phyloP scores from a whole-genome alignment of 176 grass and related monocot species.

The Elaeis guineensis region DNA sequence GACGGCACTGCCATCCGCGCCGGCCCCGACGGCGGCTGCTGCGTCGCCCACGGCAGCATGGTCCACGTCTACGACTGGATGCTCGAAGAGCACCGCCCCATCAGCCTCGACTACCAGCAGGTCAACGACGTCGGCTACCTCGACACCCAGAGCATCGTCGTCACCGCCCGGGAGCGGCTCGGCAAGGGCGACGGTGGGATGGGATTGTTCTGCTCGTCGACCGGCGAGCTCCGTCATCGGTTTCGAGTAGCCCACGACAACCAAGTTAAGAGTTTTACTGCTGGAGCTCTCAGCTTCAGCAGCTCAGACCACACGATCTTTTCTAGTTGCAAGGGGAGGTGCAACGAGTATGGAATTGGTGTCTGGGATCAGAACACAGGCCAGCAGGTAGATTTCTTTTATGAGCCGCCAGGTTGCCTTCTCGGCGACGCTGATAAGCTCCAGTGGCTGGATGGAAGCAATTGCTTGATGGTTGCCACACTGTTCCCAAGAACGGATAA shows the following conservation, averaged over 20 bases:
- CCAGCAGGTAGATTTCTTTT: conserved; percentile 84
- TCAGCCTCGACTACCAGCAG: conserved; percentile 65
- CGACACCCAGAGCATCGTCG: conserved; percentile 47
- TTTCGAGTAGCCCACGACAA: conserved; percentile 46
- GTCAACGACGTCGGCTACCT: conserved; percentile 90
- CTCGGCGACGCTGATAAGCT: conserved; percentile 92
- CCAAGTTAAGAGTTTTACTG: conserved; percentile 70
- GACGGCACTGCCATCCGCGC: conserved; percentile 88
- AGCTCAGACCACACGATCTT: conserved; percentile 37
- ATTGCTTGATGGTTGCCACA: conserved; percentile 73
- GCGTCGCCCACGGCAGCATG: conserved; percentile 82
- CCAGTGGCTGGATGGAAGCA: conserved; percentile 62
- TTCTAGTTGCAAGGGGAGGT: conserved; percentile 77
- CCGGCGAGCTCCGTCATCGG: conserved; percentile 62
- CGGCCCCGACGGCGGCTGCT: conserved; percentile 76
- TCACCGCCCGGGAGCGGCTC: conserved; percentile 61
- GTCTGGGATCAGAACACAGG: conserved; percentile 78
- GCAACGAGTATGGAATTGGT: conserved; percentile 89
- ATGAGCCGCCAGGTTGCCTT: conserved; percentile 49
- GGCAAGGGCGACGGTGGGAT: conserved; percentile 64
- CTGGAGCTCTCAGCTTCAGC: conserved; percentile 61
- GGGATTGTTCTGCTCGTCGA: conserved; percentile 63
- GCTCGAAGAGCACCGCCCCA: conserved; percentile 66
- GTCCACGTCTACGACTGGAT: conserved; percentile 95
- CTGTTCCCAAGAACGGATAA: conserved; percentile 79